These are phyloP conservation scores for Coniochaeta hoffmannii DNA, from an alignment of 2,329 filamentous ascomycete species.

Conservation along the genomic window DNA sequence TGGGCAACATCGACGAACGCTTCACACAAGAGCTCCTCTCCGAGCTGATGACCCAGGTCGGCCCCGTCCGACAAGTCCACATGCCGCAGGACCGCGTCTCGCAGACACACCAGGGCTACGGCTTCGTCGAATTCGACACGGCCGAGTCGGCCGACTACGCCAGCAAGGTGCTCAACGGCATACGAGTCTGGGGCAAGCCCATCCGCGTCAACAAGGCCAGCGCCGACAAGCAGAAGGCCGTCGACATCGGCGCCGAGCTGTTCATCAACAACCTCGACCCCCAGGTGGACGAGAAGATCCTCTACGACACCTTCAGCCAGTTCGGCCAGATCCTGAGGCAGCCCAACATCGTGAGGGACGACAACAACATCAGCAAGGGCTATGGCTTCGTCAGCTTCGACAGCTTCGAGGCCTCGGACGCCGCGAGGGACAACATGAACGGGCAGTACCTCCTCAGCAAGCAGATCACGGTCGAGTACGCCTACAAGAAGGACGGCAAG, in stretches of 20 bases:
- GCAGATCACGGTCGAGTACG: conserved; percentile 93
- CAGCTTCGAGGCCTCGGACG: conserved; percentile 89
- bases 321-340: conserved; percentile 80
- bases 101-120: conserved; percentile 93
- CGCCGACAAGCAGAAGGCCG: conserved; percentile 88
- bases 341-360: conserved; percentile 89
- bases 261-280: conserved; percentile 94
- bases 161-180: conserved; percentile 91
- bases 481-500: conserved; percentile 98
- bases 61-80: conserved; percentile 95
- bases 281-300: conserved; percentile 89
- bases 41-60: conserved; percentile 97
- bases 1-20: conserved; percentile 97
- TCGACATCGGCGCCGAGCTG: conserved; percentile 92
- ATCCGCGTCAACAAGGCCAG: conserved; percentile 90
- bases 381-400: conserved; percentile 94
- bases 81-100: conserved; percentile 97
- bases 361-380: conserved; percentile 81
- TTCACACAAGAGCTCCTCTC: conserved; percentile 85
- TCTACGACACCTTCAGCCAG: conserved; percentile 89
- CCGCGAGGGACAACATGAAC: conserved; percentile 86
- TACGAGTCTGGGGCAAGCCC: conserved; percentile 87
- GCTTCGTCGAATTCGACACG: conserved; percentile 96
- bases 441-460: conserved; percentile 97
- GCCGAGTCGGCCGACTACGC: conserved; percentile 96